A percentile compares a stretch with the other conserved stretches of the same genome.
Evolutionary conservation across 129 eudicot species (phyloP).

Genomic region (Silybum marianum): DNA sequence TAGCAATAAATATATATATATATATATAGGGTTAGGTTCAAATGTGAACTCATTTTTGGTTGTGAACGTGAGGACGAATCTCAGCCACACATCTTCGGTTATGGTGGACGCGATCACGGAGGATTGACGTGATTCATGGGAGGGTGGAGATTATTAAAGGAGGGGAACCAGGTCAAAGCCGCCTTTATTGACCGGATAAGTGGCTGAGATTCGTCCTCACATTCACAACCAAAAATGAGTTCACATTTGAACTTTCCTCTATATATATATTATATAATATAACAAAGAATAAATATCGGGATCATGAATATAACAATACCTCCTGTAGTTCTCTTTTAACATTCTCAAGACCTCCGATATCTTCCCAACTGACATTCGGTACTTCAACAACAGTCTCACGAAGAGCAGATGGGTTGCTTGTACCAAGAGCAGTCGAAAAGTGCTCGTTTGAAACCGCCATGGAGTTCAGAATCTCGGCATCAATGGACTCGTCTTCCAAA

Average conservation of each 20-base stretch:
- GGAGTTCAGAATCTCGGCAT: conserved; percentile 89
- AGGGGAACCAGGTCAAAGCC: no score
- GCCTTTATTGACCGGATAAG: no score
- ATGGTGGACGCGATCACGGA: no score
- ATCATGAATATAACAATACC: conserved; percentile 36
- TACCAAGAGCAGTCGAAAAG: conserved; percentile 85
- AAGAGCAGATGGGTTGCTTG: conserved; percentile 95
- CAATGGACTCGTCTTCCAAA: conserved; percentile 91
- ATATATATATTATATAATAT: neutral
- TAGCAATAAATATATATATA: neutral
- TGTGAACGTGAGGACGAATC: no score
- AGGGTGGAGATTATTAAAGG: no score
- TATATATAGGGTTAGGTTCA: no score
- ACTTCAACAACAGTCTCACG: conserved; percentile 97
- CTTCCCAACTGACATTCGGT: conserved; percentile 89
- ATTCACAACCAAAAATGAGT: no score
- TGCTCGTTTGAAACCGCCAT: conserved; percentile 96
- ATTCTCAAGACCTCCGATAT: conserved; percentile 95
- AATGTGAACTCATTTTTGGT: no score
- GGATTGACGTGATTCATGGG: no score
- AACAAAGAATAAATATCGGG: neutral
- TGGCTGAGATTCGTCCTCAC: no score
- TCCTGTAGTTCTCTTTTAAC: conserved; percentile 97
- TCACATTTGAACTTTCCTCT: no score
- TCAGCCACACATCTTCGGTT: no score